Evolutionary conservation across 1,284 basidiomycete genomes (phyloP), one percentile per base, ranked within the genome.

Genomic region (Pulveroboletus sp.): DNA sequence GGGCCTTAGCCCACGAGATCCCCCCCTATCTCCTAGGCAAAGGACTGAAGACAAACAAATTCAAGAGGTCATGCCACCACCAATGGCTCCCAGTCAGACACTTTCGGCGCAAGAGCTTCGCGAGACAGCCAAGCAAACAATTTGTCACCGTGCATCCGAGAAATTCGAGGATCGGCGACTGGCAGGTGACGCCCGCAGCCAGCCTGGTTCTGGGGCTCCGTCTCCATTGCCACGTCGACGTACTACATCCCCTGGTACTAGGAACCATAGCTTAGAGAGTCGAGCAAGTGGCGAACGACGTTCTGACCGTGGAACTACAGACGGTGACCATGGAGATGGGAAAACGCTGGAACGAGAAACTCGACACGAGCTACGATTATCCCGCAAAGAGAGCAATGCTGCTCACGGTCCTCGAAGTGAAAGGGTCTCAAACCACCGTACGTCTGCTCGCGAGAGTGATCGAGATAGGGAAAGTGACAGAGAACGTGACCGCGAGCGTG

Each of bases 101-200:
- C 72, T 77, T 11, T 86, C 86, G n/a, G 91, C 91, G 0, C 89
- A 91, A 64, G 91, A 91, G 63, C 77, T 92, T 8, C 81, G 90
- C 49, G 87, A 89, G 65, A 90, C 86, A 9, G 89, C 89, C 11
- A 87, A 84, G 63, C 84, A 87, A 66, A 79, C 81, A 18, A 81
- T 85, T 45, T 71, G 70, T 18, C 69, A 74, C 31, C 62, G 67
- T 61, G 42, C 60, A 33, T 48, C 69, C 43, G 74, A 73, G 60
- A 71, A 73, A 63, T 58, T 58, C 45, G 77, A 78, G 28, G 81
- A 84, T 24, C 79, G 78, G 55, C 64, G 70, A 49, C 57, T 65
- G 55, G 46, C 56, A 56, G 53, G 66, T 7, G 75, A 77, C 43
- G 62, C 70, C 33, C 80, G 81, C 25, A 74, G 71, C 58, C 79